Evolutionary conservation across 2,329 filamentous ascomycete genomes (phyloP).

Genomic region (Cladosporium colombiae): DNA sequence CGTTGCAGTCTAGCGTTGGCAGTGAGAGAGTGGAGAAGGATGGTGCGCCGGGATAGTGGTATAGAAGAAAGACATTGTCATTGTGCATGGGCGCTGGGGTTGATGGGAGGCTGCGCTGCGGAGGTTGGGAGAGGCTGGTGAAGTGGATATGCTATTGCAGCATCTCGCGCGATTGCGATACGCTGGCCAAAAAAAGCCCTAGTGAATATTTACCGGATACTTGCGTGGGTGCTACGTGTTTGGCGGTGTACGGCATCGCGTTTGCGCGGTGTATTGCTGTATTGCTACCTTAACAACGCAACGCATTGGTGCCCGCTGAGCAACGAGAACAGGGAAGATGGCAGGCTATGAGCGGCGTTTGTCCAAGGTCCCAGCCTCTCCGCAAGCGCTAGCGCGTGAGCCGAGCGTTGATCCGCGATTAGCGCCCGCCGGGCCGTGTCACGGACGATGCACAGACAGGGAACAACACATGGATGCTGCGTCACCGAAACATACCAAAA

Average conservation of each 20-base stretch:
- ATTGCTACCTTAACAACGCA: conserved; percentile 4
- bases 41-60: conserved; percentile 13
- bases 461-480: background rate
- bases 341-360: background rate
- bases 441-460: background rate
- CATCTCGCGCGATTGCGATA: background rate
- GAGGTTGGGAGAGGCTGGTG: background rate
- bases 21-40: conserved; percentile 14
- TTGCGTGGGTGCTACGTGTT: conserved; percentile 14
- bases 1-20: background rate
- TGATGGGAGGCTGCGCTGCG: conserved; percentile 4
- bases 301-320: conserved; percentile 12
- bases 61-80: conserved; percentile 20
- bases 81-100: conserved; percentile 13
- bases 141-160: conserved; percentile 9
- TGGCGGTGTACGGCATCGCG: conserved; percentile 9
- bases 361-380: background rate
- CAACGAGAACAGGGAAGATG: background rate
- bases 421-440: background rate
- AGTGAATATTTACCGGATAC: background rate
- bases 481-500: background rate
- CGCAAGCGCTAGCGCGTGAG: background rate
- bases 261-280: conserved; percentile 8
- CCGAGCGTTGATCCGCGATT: background rate
- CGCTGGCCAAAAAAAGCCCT: background rate